Evolutionary conservation across 257 asterid species (phyloP).

Genomic region (Asclepias syriaca): DNA sequence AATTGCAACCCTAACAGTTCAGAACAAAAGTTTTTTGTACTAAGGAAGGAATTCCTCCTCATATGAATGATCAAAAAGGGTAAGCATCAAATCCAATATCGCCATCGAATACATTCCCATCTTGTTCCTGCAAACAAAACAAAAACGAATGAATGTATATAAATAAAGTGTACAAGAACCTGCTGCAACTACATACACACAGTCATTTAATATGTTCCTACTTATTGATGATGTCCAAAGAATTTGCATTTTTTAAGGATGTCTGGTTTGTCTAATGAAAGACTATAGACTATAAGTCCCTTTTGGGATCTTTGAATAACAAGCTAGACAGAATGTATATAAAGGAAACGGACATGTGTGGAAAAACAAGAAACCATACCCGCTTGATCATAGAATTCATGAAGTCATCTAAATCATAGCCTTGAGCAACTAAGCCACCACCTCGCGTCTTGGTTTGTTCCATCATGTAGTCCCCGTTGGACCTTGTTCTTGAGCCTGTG

Average conservation of each 20-base stretch:
- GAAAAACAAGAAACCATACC: slow-evolving; percentile 31
- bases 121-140: slow-evolving; percentile 57
- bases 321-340: neutral
- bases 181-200: no score
- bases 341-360: slow-evolving; percentile 5
- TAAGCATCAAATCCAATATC: slow-evolving; percentile 50
- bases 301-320: neutral
- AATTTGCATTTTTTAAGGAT: neutral
- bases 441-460: slow-evolving; percentile 52
- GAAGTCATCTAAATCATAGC: slow-evolving; percentile 66
- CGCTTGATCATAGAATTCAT: slow-evolving; percentile 58
- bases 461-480: slow-evolving; percentile 40
- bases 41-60: slow-evolving; percentile 11
- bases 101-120: slow-evolving; percentile 40
- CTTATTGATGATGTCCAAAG: neutral
- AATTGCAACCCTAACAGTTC: slow-evolving; percentile 15
- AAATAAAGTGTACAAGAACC: no score
- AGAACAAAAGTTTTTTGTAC: slow-evolving; percentile 10
- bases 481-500: slow-evolving; percentile 31
- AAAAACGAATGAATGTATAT: neutral
- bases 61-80: slow-evolving; percentile 44
- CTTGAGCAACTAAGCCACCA: slow-evolving; percentile 42
- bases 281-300: no score
- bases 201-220: no score
- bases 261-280: neutral